These are phyloP conservation scores for Rutstroemia sp. DNA, from an alignment of 2,329 filamentous ascomycete genomes.

Conservation along the genomic window DNA sequence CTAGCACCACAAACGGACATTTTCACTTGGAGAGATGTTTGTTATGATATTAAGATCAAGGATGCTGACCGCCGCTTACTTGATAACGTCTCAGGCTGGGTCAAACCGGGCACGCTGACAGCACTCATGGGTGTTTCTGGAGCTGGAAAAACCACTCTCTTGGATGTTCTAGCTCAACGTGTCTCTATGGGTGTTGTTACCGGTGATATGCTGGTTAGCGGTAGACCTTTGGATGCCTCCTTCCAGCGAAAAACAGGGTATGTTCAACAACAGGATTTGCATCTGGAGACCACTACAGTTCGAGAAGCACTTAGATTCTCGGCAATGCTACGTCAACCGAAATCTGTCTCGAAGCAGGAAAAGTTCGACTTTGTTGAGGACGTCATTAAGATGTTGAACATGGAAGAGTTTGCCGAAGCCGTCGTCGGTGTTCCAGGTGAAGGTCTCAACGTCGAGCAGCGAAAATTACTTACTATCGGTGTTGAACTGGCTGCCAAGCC, in stretches of 20 bases:
- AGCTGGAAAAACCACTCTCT: slow-evolving; percentile 81
- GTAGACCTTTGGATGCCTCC: slow-evolving; percentile 35
- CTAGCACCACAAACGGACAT: slow-evolving; percentile 17
- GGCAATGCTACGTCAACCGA: slow-evolving; percentile 75
- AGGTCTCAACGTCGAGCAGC: slow-evolving; percentile 67
- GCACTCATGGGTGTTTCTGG: slow-evolving; percentile 64
- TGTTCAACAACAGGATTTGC: slow-evolving; percentile 88
- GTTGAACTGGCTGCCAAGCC: slow-evolving; percentile 95
- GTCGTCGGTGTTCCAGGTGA: slow-evolving; percentile 72
- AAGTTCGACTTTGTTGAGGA: slow-evolving; percentile 81
- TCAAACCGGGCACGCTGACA: slow-evolving; percentile 63
- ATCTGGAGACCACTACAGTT: slow-evolving; percentile 77
- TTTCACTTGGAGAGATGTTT: slow-evolving; percentile 37
- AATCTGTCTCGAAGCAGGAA: slow-evolving; percentile 59
- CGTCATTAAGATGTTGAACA: slow-evolving; percentile 55
- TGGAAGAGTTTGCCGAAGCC: slow-evolving; percentile 50
- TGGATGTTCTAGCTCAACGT: slow-evolving; percentile 74
- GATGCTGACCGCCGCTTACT: slow-evolving; percentile 40
- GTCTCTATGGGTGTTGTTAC: slow-evolving; percentile 84
- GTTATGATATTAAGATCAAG: slow-evolving; percentile 71
- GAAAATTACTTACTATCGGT: slow-evolving; percentile 80
- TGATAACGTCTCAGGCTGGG: slow-evolving; percentile 65
- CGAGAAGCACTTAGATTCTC: slow-evolving; percentile 81
- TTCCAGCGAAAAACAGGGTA: slow-evolving; percentile 93
- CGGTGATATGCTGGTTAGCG: slow-evolving; percentile 58